Evolutionary conservation across 2,329 filamentous ascomycete species (phyloP), one percentile per base, ranked within the genome.

Genomic region (Lasiodiplodia citricola): DNA sequence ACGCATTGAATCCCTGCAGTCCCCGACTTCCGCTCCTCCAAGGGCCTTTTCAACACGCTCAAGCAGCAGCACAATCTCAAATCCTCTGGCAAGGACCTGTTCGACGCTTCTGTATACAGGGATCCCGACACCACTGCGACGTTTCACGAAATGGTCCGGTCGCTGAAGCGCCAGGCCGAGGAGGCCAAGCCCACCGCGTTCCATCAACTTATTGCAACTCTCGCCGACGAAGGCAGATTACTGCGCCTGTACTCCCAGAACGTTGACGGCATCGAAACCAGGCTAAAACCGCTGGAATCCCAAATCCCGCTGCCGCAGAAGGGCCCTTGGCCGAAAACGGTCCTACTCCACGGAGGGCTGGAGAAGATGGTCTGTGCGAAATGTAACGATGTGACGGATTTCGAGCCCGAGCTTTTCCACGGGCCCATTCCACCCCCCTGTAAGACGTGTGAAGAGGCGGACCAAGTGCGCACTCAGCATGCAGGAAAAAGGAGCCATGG

Each of bases 341-440:
- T 99, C 70, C 96, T 98, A 79, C 86, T 99, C 10, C 96, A 99
- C 74, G 96, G 96, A 47, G 94, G 95, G 21, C 86, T 99, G 44
- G 90, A 94, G 75, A 96, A 97, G 79, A 98, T 98, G 95, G 92
- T 96, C 18, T 99, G 96, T 81, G 93, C 93, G 55, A 98, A 98
- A 79, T 99, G 96, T 79, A 88, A 89, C 73, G 85, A 91, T 69
- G 85, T 97, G 10, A 87, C 88, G 55, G 86, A 91, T 64, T 94
- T 99, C 74, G 85, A 97, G 71, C 86, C 90, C 10, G 87, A 89
- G 8, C 84, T 96, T 54, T 99, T 99, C 78, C 87, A 92, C 67
- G 93, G 95, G 2, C 92, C 94, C 6, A 88, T 93, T 71, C 89
- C 96, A 4, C 96, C 96, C 31, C 85, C 91, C 11, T 99, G 96